Conservation (phyloP, 2,329 filamentous ascomycete genomes). For the Colletotrichum sp. region DNA sequence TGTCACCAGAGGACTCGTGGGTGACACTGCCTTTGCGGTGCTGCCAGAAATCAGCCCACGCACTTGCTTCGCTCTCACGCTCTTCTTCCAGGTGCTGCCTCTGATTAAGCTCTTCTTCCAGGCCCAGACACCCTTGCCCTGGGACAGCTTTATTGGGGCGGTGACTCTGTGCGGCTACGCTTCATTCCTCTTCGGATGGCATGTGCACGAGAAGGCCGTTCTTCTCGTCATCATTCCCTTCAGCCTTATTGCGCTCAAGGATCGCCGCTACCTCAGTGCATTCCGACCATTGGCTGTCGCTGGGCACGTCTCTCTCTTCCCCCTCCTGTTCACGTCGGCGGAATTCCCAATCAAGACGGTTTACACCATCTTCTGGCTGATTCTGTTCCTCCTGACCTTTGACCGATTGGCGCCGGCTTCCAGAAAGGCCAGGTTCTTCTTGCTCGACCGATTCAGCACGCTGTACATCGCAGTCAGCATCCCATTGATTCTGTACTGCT, state of each 20-base stretch:
- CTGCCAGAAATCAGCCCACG: constrained; percentile 84
- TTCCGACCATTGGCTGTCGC: constrained; percentile 92
- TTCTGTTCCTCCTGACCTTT: constrained; percentile 84
- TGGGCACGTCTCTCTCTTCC: constrained; percentile 94
- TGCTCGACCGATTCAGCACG: constrained; percentile 89
- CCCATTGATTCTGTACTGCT: constrained; percentile 88
- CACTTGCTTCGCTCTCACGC: constrained; percentile 80
- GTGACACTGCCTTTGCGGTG: constrained; percentile 92
- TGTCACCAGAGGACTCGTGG: constrained; percentile 90
- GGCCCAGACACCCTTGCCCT: constrained; percentile 65
- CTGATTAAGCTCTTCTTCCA: constrained; percentile 81
- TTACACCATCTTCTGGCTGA: constrained; percentile 91
- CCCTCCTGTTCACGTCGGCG: constrained; percentile 86
- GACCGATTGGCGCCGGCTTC: constrained; percentile 88
- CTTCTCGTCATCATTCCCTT: constrained; percentile 94
- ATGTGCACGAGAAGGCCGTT: constrained; percentile 97
- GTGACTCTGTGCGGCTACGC: constrained; percentile 94
- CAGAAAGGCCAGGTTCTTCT: constrained; percentile 78
- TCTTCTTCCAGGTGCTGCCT: constrained; percentile 80
- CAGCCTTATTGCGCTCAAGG: constrained; percentile 87
- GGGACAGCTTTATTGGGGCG: constrained; percentile 88
- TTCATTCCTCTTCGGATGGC: constrained; percentile 97
- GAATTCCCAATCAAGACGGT: constrained; percentile 95
- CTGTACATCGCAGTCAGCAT: constrained; percentile 90
- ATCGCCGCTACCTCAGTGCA: constrained; percentile 87